phyloP scores from a whole-genome alignment of 257 asterid genomes.

The Echites panduratus region DNA sequence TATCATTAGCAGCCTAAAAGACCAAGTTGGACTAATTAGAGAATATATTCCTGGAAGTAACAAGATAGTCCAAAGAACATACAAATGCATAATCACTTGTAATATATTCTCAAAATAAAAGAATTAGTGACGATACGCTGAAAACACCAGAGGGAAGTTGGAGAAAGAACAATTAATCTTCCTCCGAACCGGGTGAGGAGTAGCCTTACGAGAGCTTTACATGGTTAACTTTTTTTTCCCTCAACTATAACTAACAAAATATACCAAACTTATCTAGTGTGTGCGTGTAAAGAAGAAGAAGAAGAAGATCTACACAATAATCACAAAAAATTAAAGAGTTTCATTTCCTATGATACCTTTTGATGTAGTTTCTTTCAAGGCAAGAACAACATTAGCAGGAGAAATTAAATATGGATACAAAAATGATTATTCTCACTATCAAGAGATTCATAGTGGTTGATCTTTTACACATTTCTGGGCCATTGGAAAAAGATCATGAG shows the following conservation, averaged over 20 bases:
- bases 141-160: not conserved
- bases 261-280: no score
- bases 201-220: no score
- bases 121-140: not conserved
- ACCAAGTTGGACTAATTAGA: not conserved
- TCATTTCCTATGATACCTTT: not conserved
- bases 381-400: not conserved
- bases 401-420: not conserved
- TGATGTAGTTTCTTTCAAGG: not conserved
- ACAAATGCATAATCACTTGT: not conserved
- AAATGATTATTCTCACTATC: conserved; percentile 5
- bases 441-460: conserved; percentile 25
- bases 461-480: conserved; percentile 58
- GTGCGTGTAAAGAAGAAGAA: no score
- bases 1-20: not conserved
- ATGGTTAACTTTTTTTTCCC: no score
- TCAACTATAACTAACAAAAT: not conserved
- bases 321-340: not conserved
- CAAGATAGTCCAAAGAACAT: not conserved
- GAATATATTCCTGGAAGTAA: not conserved
- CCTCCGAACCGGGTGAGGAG: no score
- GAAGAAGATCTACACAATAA: not conserved
- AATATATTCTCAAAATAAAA: not conserved
- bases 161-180: not conserved
- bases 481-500: conserved; percentile 51